phyloP scores from a whole-genome alignment of 2,329 filamentous ascomycete genomes.

The Anthostomella pinea region DNA sequence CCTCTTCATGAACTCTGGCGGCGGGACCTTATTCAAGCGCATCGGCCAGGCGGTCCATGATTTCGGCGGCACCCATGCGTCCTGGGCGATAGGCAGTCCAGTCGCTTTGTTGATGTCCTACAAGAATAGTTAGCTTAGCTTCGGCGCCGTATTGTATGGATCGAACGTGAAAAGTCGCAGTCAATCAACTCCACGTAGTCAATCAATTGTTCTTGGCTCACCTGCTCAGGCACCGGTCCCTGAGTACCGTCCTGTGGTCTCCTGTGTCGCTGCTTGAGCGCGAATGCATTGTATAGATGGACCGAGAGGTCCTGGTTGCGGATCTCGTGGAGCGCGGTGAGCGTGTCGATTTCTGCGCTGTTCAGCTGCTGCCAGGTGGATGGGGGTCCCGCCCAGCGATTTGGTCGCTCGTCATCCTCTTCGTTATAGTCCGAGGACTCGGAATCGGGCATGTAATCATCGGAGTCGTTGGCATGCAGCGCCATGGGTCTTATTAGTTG shows the following conservation, averaged over 20 bases:
- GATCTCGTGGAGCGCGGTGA: constrained; percentile 60
- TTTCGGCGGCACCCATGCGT: constrained; percentile 51
- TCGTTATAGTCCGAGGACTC: constrained; percentile 40
- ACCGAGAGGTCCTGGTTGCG: constrained; percentile 65
- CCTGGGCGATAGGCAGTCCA: constrained; percentile 21
- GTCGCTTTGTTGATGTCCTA: constrained; percentile 30
- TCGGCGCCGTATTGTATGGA: no score
- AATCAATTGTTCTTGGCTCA: constrained; percentile 27
- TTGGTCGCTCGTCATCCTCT: constrained; percentile 53
- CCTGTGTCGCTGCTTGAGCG: constrained; percentile 53
- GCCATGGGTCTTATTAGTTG: constrained; percentile 16
- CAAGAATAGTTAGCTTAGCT: constrained; percentile 5
- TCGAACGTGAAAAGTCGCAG: no score
- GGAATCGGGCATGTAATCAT: constrained; percentile 34
- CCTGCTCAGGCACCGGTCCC: constrained; percentile 28
- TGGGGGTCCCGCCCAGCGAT: constrained; percentile 67
- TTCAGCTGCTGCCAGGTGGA: constrained; percentile 67
- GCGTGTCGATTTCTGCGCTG: constrained; percentile 59
- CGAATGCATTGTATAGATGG: constrained; percentile 78
- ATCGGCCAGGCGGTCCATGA: constrained; percentile 87
- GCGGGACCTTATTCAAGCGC: constrained; percentile 58
- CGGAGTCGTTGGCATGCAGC: constrained; percentile 15
- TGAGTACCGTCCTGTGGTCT: constrained; percentile 5
- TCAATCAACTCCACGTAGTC: no score
- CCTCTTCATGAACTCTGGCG: constrained; percentile 48